phyloP scores from a whole-genome alignment of 148 eudicot genomes.

The Silene uniflora region DNA sequence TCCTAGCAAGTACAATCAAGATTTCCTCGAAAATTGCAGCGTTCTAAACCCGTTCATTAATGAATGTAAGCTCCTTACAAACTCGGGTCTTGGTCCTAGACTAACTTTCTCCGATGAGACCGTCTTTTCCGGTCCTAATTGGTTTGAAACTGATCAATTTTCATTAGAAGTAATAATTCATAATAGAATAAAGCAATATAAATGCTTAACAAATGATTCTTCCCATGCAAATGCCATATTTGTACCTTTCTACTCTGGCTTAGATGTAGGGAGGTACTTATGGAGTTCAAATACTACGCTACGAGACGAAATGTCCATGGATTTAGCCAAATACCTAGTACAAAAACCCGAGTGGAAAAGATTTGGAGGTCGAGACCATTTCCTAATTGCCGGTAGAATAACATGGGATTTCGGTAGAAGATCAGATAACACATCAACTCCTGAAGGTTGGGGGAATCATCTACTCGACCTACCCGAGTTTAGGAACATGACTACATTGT shows the following conservation, averaged over 20 bases:
- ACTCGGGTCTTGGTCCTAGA: slow-evolving; percentile 51
- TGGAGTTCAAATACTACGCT: slow-evolving; percentile 27
- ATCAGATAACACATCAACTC: slow-evolving; percentile 22
- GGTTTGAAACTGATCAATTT: slow-evolving; percentile 64
- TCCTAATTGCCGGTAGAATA: slow-evolving; percentile 62
- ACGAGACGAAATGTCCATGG: slow-evolving; percentile 41
- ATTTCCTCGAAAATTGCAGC: slow-evolving; percentile 40
- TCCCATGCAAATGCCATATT: slow-evolving; percentile 57
- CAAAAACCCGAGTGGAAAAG: slow-evolving; percentile 51
- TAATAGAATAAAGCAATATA: slow-evolving; percentile 58
- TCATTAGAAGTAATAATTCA: slow-evolving; percentile 60
- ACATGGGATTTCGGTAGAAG: slow-evolving; percentile 75
- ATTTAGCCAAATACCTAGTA: slow-evolving; percentile 39
- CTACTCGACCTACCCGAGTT: slow-evolving; percentile 51
- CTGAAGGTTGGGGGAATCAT: slow-evolving; percentile 52
- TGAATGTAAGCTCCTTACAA: slow-evolving; percentile 46
- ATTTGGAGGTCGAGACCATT: slow-evolving; percentile 62
- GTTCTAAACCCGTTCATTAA: slow-evolving; percentile 41
- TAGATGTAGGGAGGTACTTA: slow-evolving; percentile 54
- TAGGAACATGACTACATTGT: slow-evolving; percentile 51
- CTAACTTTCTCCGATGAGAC: slow-evolving; percentile 17
- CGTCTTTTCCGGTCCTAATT: slow-evolving; percentile 33
- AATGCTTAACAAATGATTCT: slow-evolving; percentile 57
- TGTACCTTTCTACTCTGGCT: slow-evolving; percentile 72
- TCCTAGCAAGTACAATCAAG: slow-evolving; percentile 47